phyloP scores from a whole-genome alignment of 2,329 filamentous ascomycete species.

The Paraconiothyrium brasiliense region DNA sequence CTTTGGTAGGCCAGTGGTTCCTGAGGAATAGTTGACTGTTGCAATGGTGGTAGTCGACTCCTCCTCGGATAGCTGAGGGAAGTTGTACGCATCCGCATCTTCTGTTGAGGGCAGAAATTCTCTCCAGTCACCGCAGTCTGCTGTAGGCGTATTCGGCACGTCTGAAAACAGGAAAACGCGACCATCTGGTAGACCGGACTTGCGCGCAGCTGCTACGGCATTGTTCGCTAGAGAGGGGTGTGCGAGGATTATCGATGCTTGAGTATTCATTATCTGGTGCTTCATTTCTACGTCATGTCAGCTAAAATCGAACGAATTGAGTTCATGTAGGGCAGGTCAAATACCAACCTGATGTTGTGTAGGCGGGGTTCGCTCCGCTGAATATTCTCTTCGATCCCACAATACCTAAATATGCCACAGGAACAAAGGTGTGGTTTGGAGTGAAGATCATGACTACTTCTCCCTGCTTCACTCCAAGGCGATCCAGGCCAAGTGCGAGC shows the following conservation, averaged over 20 bases:
- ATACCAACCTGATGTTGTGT: slow-evolving; percentile 57
- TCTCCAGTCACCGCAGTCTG: slow-evolving; percentile 46
- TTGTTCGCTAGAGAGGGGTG: slow-evolving; percentile 42
- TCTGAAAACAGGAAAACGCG: slow-evolving; percentile 48
- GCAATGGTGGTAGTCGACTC: slow-evolving; percentile 46
- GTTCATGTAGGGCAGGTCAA: not conserved
- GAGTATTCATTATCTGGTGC: slow-evolving; percentile 47
- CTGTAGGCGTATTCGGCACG: slow-evolving; percentile 28
- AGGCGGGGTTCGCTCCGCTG: slow-evolving; percentile 64
- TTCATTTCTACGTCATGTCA: slow-evolving; percentile 40
- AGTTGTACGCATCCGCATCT: slow-evolving; percentile 39
- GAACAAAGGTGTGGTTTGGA: slow-evolving; percentile 64
- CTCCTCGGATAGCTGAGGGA: slow-evolving; percentile 35
- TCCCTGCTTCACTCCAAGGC: slow-evolving; percentile 55
- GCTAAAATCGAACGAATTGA: not conserved
- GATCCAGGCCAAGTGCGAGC: slow-evolving; percentile 58
- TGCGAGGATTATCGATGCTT: slow-evolving; percentile 43
- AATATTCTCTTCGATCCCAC: slow-evolving; percentile 63
- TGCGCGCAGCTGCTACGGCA: slow-evolving; percentile 39
- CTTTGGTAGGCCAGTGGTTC: slow-evolving; percentile 63
- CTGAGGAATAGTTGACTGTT: slow-evolving; percentile 63
- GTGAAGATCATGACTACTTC: slow-evolving; percentile 64
- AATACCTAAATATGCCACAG: slow-evolving; percentile 61
- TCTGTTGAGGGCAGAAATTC: slow-evolving; percentile 36
- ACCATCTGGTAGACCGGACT: slow-evolving; percentile 39